Percentiles rank a stretch among this genome's conserved stretches.
Evolutionary conservation across 2,329 filamentous ascomycete species (phyloP).

Genomic region (Phyllosticta citrichinensis): DNA sequence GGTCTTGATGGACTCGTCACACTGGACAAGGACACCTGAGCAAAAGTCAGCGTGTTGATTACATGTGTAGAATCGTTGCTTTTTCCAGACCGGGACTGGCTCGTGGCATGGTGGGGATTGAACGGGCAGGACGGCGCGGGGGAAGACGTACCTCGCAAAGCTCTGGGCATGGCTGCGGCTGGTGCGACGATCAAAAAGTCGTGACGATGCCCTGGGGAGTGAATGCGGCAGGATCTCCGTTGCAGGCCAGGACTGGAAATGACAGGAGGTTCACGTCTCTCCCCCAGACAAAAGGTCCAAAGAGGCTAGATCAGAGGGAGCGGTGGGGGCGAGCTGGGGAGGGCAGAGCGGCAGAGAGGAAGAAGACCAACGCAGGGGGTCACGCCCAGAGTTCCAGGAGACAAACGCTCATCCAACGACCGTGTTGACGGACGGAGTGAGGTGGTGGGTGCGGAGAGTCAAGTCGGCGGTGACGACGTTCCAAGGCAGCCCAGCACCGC

Average conservation of each 20-base stretch:
- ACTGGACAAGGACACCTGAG: conserved; percentile 63
- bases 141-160: conserved; percentile 41
- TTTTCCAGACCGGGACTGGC: background rate
- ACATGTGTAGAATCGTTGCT: background rate
- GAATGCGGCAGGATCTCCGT: background rate
- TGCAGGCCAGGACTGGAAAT: background rate
- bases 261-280: background rate
- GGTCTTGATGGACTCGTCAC: conserved; percentile 79
- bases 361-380: background rate
- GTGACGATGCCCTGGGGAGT: background rate
- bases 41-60: background rate
- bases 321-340: background rate
- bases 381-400: too few species aligned
- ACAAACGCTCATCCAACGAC: too few species aligned
- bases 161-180: conserved; percentile 42
- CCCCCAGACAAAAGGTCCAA: background rate
- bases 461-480: background rate
- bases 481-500: background rate
- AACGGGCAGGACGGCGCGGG: background rate
- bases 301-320: conserved; percentile 3
- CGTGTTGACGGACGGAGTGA: too few species aligned
- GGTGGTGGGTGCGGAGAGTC: background rate
- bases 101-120: background rate
- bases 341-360: background rate
- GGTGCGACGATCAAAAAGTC: background rate